These are phyloP conservation scores for Trapa incisa DNA, from an alignment of 345 rosid species.

Conservation along the genomic window DNA sequence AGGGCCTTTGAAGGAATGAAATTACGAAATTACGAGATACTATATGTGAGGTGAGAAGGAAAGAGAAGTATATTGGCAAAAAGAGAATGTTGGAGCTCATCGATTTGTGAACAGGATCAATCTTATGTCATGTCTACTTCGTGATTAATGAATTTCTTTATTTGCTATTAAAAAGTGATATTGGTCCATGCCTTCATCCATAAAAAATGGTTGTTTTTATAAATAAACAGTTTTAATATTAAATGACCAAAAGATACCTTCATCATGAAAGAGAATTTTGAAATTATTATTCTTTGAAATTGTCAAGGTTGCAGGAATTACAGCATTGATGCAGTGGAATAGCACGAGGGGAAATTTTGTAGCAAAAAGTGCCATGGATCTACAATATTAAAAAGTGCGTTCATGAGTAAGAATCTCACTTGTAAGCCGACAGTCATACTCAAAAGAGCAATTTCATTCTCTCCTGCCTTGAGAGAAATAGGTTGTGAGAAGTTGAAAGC, in stretches of 20 bases:
- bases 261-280: too few relatives aligned
- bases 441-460: constrained; percentile 62
- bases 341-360: background rate
- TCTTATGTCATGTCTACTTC: too few relatives aligned
- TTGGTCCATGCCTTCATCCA: background rate
- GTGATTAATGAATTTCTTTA: too few relatives aligned
- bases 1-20: too few relatives aligned
- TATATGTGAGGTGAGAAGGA: too few relatives aligned
- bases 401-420: constrained; percentile 30
- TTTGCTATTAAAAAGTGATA: too few relatives aligned
- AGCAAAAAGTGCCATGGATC: background rate
- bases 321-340: background rate
- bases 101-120: too few relatives aligned
- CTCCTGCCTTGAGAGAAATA: constrained; percentile 59
- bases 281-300: background rate
- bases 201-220: background rate
- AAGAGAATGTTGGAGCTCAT: too few relatives aligned
- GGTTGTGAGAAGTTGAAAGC: constrained; percentile 45
- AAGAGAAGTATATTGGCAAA: too few relatives aligned
- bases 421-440: constrained; percentile 85
- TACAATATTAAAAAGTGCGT: background rate
- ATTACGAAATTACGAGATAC: too few relatives aligned
- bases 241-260: background rate
- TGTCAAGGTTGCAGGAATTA: background rate
- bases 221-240: background rate